Evolutionary conservation across 1,139 yeast genomes (phyloP).

Genomic region (Diutina pseudorugosa): DNA sequence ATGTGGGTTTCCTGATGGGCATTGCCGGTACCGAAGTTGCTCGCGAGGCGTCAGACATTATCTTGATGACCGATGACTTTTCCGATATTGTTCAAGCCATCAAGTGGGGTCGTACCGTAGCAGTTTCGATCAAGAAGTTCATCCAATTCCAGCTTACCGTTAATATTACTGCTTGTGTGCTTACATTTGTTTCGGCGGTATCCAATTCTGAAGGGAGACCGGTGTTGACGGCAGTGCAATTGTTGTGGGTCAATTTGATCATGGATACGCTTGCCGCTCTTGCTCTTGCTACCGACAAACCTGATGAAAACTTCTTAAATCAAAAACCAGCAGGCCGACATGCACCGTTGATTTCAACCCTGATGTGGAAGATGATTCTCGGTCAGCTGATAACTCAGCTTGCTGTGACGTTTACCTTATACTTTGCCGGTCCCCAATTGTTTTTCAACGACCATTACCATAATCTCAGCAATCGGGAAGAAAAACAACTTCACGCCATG

Average conservation of each 20-base stretch:
- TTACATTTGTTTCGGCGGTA: conserved; percentile 90
- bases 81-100: conserved; percentile 95
- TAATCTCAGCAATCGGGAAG: conserved; percentile 28
- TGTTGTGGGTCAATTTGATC: conserved; percentile 92
- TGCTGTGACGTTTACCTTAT: conserved; percentile 62
- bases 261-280: conserved; percentile 98
- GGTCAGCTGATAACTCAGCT: conserved; percentile 80
- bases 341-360: conserved; percentile 70
- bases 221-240: conserved; percentile 92
- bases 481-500: conserved; percentile 61
- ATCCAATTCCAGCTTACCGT: conserved; percentile 95
- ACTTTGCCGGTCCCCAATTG: conserved; percentile 60
- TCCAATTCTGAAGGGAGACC: conserved; percentile 68
- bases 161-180: conserved; percentile 84
- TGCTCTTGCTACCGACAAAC: conserved; percentile 96
- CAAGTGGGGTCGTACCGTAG: conserved; percentile 98
- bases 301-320: conserved; percentile 67
- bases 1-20: conserved; percentile 93
- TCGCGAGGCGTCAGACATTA: conserved; percentile 89
- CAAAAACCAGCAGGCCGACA: conserved; percentile 78
- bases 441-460: conserved; percentile 31
- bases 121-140: conserved; percentile 86
- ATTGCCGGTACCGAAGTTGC: conserved; percentile 92
- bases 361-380: conserved; percentile 97
- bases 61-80: conserved; percentile 91